Conservation (phyloP, 192 early-diverging fungal species). For the Entomortierella lignicola region DNA sequence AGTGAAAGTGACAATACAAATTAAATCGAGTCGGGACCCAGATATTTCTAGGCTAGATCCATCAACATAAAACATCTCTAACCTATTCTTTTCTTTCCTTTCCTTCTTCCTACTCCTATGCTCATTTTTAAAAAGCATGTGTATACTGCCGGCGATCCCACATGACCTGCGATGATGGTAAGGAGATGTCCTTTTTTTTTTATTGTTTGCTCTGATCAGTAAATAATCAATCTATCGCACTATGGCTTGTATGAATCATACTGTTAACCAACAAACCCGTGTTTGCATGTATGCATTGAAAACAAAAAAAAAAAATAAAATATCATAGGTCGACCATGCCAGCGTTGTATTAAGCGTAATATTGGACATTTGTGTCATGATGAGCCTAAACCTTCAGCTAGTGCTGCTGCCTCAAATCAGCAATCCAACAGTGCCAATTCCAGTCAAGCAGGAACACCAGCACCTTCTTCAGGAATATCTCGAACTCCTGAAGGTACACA, state of each 20-base stretch:
- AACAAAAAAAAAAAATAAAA: too few relatives aligned
- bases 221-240: neutral
- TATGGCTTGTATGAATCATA: neutral
- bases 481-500: constrained; percentile 32
- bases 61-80: too few relatives aligned
- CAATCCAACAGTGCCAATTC: constrained; percentile 22
- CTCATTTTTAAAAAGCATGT: too few relatives aligned
- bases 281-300: too few relatives aligned
- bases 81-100: too few relatives aligned
- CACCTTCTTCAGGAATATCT: constrained; percentile 14
- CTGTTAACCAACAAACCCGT: neutral
- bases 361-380: constrained; percentile 96
- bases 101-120: too few relatives aligned
- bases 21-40: too few relatives aligned
- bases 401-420: constrained; percentile 42
- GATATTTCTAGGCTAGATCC: too few relatives aligned
- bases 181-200: neutral
- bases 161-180: constrained; percentile 94
- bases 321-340: constrained; percentile 85
- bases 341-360: constrained; percentile 94
- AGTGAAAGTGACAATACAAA: too few relatives aligned
- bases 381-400: constrained; percentile 67
- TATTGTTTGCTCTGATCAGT: neutral
- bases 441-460: constrained; percentile 13
- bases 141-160: constrained; percentile 95